Evolutionary conservation across 1,284 basidiomycete genomes (phyloP), one percentile per base, ranked within the genome.

Genomic region (Leccinum fuscescens): DNA sequence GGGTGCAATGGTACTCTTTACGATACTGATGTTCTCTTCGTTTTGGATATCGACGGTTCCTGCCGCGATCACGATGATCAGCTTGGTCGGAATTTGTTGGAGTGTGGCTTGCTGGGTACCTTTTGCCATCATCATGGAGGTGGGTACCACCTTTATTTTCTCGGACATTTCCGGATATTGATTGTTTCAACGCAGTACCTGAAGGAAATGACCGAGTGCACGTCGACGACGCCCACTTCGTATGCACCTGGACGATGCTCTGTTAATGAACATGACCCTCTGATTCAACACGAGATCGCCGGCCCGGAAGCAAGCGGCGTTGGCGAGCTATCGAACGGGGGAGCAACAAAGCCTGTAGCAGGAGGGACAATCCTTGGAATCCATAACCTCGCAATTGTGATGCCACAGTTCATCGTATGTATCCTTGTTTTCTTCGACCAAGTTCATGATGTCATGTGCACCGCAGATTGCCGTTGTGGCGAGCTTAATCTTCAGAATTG

Each of bases 321-420:
- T 55, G 70, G 75, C 46, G 63, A 57, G 46, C 14, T 65, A 35
- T 49, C 17, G 3, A 77, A 80, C 46, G 79, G 82, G 54, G 74
- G 75, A 4, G 77, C 82, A 46, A 69, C 75, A 9, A 81, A 81
- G 35, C 83, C 86, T 14, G 79, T 91, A 52, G 90, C 93, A 0
- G 95, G 96, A n/a, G 96, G 96, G 1, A 96, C 94, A 2, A 89
- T 98, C 52, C 82, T 98, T 52, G 96, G 96, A 3, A 96, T 98
- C 48, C 96, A 98, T 74, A 98, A 98, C 69, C 79, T 98, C 6
- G 92, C 95, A 3, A 94, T 96, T 63, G 94, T 96, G 24, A 85
- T 93, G 75, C 94, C 94, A 20, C 94, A 97, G 69, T 92, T 96
- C 70, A 82, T 96, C 61, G 94, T 94, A 71, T 69, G 92, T 82